Evolutionary conservation across 345 rosid genomes (phyloP).

Genomic region (Laguncularia racemosa): DNA sequence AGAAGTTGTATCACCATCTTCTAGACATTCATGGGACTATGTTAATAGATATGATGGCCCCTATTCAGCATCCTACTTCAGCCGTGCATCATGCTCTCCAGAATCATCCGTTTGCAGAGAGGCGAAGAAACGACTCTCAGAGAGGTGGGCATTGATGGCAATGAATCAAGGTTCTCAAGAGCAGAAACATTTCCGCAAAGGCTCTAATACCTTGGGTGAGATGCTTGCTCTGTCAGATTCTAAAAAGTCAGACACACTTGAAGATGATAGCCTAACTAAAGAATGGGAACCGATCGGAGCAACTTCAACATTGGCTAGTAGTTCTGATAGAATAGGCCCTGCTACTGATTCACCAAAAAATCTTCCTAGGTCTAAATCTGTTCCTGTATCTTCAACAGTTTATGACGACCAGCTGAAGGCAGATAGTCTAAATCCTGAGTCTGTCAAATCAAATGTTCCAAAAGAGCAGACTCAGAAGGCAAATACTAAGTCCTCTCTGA

Average conservation of each 20-base stretch:
- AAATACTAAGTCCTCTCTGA: slow-evolving; percentile 55
- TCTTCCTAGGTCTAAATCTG: slow-evolving; percentile 69
- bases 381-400: slow-evolving; percentile 53
- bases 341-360: slow-evolving; percentile 34
- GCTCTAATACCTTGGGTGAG: slow-evolving; percentile 84
- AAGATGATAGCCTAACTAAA: slow-evolving; percentile 27
- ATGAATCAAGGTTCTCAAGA: slow-evolving; percentile 50
- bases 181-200: slow-evolving; percentile 35
- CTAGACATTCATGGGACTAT: slow-evolving; percentile 91
- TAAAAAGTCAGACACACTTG: slow-evolving; percentile 28
- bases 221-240: slow-evolving; percentile 85
- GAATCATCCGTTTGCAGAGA: slow-evolving; percentile 86
- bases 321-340: slow-evolving; percentile 37
- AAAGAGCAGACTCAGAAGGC: slow-evolving; percentile 47
- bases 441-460: slow-evolving; percentile 26
- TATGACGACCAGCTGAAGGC: slow-evolving; percentile 37
- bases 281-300: slow-evolving; percentile 44
- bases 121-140: slow-evolving; percentile 72
- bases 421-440: slow-evolving; percentile 33
- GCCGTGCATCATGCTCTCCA: slow-evolving; percentile 71
- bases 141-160: slow-evolving; percentile 94
- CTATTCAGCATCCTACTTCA: slow-evolving; percentile 55
- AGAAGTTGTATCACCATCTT: slow-evolving; percentile 65
- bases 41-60: slow-evolving; percentile 62
- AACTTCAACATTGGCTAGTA: slow-evolving; percentile 35